Base-by-base conservation (phyloP, 345 rosid genomes). In the Citrus reticulata region DNA sequence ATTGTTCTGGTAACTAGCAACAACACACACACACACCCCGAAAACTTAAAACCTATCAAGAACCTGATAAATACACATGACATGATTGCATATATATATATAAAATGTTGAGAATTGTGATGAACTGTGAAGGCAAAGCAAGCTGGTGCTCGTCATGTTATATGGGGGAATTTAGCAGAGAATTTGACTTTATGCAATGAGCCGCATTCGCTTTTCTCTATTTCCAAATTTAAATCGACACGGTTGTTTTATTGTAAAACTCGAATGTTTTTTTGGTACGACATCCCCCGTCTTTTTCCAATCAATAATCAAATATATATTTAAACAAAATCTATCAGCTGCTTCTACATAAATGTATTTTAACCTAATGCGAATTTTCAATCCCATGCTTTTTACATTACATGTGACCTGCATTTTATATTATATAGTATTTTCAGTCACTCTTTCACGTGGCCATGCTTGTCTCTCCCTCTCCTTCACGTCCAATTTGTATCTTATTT, bases 241-340 rank as follows among this genome's bases (percentile, higher is more conserved):
- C 81, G n/a, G 34, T 85, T 87, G 90, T 85, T 81, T 68, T 80
- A 77, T 78, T 83, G 80, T 51, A 32, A 80, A 80, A 68, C 68
- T 66, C 65, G 86, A 85, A 85, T 84, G 87, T 85, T 80, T 75
- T 85, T 80, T 75, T 80, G 83, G 85, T 82, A 62, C 30, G 60
- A 54, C 55, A 4, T 17, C 40, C 6, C 24, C 51, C 74, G 88
- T 85, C 86, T 19, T 82, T 80, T 87, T 81, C 74, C 83, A 76
- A 78, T 72, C 80, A 78, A 67, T 78, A 57, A 66, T 54, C 7
- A 65, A n/a, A 16, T 65, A 65, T 7, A 32, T 35, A 9, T 42
- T 11, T 42, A 42, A 9, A 46, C 51, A 46, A 65, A 65, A 74
- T 57, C 71, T 73, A 87, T 87, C 86, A 75, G 81, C 77, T 81